A percentile compares a stretch with the other conserved stretches of the same genome.
Evolutionary conservation across 1,139 yeast species (phyloP).

Genomic region (Magnusiomyces paraingens): DNA sequence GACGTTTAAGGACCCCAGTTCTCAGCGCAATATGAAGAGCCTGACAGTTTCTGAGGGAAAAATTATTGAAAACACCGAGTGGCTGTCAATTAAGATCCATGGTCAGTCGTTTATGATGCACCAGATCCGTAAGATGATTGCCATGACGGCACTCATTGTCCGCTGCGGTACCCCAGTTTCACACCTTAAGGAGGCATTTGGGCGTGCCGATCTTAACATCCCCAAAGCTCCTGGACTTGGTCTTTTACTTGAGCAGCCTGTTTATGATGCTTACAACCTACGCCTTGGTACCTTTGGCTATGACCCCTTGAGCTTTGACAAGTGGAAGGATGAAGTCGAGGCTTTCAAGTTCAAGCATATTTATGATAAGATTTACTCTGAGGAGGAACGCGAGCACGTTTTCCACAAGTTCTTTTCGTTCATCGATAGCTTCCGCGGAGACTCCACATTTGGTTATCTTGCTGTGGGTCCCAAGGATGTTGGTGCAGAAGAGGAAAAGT

Average conservation of each 20-base stretch:
- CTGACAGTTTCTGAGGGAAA: conserved; percentile 85
- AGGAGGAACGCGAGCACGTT: conserved; percentile 80
- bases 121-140: conserved; percentile 96
- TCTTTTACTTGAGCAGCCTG: conserved; percentile 81
- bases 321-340: conserved; percentile 64
- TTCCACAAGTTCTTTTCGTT: conserved; percentile 86
- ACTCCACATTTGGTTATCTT: conserved; percentile 59
- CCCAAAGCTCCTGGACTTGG: conserved; percentile 99
- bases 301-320: conserved; percentile 63
- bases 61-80: conserved; percentile 87
- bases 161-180: conserved; percentile 78
- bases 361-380: conserved; percentile 85
- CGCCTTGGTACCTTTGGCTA: conserved; percentile 73
- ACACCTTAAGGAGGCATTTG: conserved; percentile 75
- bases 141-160: conserved; percentile 82
- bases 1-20: conserved; percentile 76
- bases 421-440: conserved; percentile 65
- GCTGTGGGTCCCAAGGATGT: conserved; percentile 6
- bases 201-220: conserved; percentile 66
- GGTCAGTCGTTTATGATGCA: conserved; percentile 98
- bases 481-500: conserved; percentile 1
- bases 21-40: conserved; percentile 73
- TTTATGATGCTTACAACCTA: conserved; percentile 76
- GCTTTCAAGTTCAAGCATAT: conserved; percentile 82
- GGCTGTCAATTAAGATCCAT: conserved; percentile 93